These are phyloP conservation scores for Mariannaea elegans DNA, from an alignment of 2,329 filamentous ascomycete species.

Conservation along the genomic window DNA sequence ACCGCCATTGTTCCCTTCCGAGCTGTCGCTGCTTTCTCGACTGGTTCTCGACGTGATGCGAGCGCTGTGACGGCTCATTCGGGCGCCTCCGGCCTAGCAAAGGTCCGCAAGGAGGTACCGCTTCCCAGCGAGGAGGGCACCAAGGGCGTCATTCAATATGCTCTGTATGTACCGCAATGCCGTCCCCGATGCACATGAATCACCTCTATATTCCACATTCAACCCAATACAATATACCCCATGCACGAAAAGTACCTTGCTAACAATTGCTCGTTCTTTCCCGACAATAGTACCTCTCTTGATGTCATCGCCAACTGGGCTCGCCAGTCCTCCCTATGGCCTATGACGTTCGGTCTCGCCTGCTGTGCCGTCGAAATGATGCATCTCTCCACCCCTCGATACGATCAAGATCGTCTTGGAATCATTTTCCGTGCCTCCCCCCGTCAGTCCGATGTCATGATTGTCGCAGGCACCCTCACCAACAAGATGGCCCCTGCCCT, in stretches of 20 bases:
- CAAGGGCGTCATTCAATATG: slow-evolving; percentile 85
- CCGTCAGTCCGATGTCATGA: slow-evolving; percentile 91
- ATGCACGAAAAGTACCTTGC: background rate
- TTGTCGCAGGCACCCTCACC: slow-evolving; percentile 89
- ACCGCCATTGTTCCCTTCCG: slow-evolving; percentile 70
- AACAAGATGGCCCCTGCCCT: slow-evolving; percentile 97
- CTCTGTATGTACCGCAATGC: slow-evolving; percentile 69
- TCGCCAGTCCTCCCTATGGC: slow-evolving; percentile 85
- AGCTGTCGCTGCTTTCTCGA: slow-evolving; percentile 70
- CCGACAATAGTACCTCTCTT: slow-evolving; percentile 70
- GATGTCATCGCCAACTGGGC: slow-evolving; percentile 87
- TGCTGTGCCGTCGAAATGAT: slow-evolving; percentile 95
- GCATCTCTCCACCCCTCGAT: slow-evolving; percentile 86
- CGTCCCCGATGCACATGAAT: background rate
- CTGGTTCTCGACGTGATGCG: slow-evolving; percentile 72
- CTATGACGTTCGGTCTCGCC: slow-evolving; percentile 87
- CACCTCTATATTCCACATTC: background rate
- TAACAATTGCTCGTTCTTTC: slow-evolving; percentile 11
- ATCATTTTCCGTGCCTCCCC: slow-evolving; percentile 92
- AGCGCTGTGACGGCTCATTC: slow-evolving; percentile 63
- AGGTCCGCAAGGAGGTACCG: slow-evolving; percentile 74
- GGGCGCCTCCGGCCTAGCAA: slow-evolving; percentile 61
- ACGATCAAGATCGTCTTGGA: slow-evolving; percentile 87
- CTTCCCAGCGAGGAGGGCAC: slow-evolving; percentile 81
- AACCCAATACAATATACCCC: background rate